These are phyloP conservation scores for Populus hybrid DNA, from an alignment of 441 rosid species.

Conservation along the genomic window DNA sequence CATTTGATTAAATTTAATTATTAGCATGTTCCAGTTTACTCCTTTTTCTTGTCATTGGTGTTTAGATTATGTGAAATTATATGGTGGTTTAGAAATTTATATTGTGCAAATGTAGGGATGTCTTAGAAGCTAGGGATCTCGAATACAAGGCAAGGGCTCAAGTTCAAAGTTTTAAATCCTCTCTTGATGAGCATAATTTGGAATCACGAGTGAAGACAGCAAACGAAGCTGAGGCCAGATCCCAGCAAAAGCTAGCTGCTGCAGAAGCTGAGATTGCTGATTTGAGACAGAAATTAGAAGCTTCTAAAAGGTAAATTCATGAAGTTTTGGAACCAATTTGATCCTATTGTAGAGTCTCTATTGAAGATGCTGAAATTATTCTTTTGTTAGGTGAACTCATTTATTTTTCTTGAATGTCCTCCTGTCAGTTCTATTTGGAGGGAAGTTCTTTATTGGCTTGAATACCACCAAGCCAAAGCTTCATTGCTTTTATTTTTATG, in stretches of 20 bases:
- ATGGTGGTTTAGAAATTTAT: conserved; percentile 13
- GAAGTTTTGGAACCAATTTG: background rate
- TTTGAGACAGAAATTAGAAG: conserved; percentile 75
- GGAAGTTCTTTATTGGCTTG: background rate
- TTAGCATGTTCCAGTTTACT: background rate
- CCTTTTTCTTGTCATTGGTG: conserved; percentile 3
- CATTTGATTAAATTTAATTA: background rate
- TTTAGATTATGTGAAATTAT: conserved; percentile 3
- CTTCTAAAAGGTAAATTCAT: conserved; percentile 66
- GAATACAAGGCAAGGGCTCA: conserved; percentile 85
- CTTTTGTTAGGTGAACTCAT: background rate
- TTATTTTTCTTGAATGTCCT: background rate
- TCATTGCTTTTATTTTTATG: background rate
- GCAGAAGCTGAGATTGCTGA: conserved; percentile 99
- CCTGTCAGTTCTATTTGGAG: background rate
- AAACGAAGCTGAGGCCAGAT: conserved; percentile 91
- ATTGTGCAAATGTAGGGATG: conserved; percentile 51
- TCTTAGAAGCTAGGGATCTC: conserved; percentile 65
- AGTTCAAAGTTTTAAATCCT: conserved; percentile 74
- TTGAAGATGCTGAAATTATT: background rate
- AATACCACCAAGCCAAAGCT: background rate
- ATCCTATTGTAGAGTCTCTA: too few species aligned
- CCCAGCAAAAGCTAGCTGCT: conserved; percentile 93
- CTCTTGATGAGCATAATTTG: conserved; percentile 82
- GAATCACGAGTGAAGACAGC: conserved; percentile 92